A percentile compares a stretch with the other conserved stretches of the same genome.
phyloP scores from a whole-genome alignment of 2,329 filamentous ascomycete species.

The Ophiostoma triangulosporum region DNA sequence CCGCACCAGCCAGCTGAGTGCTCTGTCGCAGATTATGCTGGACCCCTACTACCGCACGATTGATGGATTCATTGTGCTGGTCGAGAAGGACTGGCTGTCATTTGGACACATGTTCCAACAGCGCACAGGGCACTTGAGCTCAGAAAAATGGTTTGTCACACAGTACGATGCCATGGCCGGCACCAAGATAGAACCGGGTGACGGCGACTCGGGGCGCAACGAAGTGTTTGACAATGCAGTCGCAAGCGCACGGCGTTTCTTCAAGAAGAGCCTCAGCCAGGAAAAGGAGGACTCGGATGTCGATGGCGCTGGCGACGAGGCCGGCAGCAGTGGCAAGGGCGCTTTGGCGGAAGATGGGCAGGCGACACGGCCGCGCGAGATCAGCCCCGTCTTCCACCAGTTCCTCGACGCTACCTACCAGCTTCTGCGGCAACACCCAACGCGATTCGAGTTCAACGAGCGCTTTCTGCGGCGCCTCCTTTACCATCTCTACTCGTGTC shows the following conservation, averaged over 20 bases:
- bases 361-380: slow-evolving; percentile 73
- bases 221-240: slow-evolving; percentile 80
- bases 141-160: slow-evolving; percentile 86
- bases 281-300: slow-evolving; percentile 43
- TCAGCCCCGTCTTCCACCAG: slow-evolving; percentile 93
- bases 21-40: slow-evolving; percentile 80
- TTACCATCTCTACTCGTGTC: slow-evolving; percentile 90
- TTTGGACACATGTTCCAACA: slow-evolving; percentile 97
- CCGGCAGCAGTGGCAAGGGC: slow-evolving; percentile 17
- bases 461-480: slow-evolving; percentile 77
- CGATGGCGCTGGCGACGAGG: slow-evolving; percentile 37
- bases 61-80: slow-evolving; percentile 82
- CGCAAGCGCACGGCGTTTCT: slow-evolving; percentile 75
- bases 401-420: slow-evolving; percentile 93
- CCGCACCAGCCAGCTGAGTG: slow-evolving; percentile 86
- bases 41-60: slow-evolving; percentile 92
- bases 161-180: slow-evolving; percentile 68
- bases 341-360: slow-evolving; percentile 35
- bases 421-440: slow-evolving; percentile 70
- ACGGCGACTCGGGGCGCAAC: slow-evolving; percentile 40
- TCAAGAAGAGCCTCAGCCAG: slow-evolving; percentile 62
- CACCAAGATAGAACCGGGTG: slow-evolving; percentile 45
- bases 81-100: slow-evolving; percentile 96
- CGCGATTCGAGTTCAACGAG: slow-evolving; percentile 91
- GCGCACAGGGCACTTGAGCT: slow-evolving; percentile 73